Evolutionary conservation across 192 early-diverging fungal species (phyloP).

Genomic region (Entrophospora sp.): DNA sequence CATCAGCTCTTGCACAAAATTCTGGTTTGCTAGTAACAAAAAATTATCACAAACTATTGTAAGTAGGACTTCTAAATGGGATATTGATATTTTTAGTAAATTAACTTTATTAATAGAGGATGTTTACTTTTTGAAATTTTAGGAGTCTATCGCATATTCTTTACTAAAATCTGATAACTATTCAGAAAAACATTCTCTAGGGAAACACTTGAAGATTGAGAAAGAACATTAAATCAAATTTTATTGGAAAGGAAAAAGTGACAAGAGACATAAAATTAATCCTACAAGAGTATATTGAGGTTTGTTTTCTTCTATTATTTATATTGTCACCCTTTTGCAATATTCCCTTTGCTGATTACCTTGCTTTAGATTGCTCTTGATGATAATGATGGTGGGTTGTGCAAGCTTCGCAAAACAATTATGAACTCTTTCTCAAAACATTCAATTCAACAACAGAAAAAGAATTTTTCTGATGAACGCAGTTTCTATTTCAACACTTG

Average conservation of each 20-base stretch:
- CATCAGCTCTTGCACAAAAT: background rate
- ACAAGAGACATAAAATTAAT: background rate
- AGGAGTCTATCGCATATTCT: conserved; percentile 11
- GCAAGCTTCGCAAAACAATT: background rate
- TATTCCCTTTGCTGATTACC: background rate
- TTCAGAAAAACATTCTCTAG: conserved; percentile 7
- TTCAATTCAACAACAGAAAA: conserved; percentile 9
- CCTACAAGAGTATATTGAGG: background rate
- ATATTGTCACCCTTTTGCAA: background rate
- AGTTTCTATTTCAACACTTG: conserved; percentile 7
- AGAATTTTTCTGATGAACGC: background rate
- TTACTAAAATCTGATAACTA: background rate
- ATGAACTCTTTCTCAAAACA: conserved; percentile 3
- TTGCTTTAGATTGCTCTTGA: conserved; percentile 18
- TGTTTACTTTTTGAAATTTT: background rate
- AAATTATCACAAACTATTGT: conserved; percentile 19
- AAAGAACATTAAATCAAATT: background rate
- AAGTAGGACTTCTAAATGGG: background rate
- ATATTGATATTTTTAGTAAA: background rate
- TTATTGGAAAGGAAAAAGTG: conserved; percentile 10
- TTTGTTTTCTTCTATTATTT: background rate
- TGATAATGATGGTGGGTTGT: conserved; percentile 7
- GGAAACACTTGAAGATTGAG: conserved; percentile 4
- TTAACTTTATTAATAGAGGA: conserved; percentile 5
- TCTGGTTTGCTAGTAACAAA: conserved; percentile 10